Evolutionary conservation across 495 filamentous ascomycete species (phyloP), one percentile per base, ranked within the genome.

Genomic region (Rostrohypoxylon terebratum): DNA sequence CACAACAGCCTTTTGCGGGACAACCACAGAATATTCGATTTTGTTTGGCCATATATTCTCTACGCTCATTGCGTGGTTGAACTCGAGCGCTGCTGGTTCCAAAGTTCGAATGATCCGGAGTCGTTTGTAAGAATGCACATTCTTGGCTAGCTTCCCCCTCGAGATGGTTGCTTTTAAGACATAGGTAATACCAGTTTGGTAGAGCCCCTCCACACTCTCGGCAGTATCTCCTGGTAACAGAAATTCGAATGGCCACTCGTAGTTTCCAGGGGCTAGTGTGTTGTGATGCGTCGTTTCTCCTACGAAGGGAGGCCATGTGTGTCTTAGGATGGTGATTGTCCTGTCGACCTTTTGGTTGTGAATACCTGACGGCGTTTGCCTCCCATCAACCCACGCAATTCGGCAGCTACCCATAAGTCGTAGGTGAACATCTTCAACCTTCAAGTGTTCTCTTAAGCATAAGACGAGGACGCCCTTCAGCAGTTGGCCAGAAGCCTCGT

Each of bases 1-100:
- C 8, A 97, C 90, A 63, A 96, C 90, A 0, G 94, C 95, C 75
- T 96, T 97, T 60, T 91, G 93, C 2, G 96, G 94, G 7, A 94
- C 90, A 66, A 90, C 89, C 64, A 99, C 91, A 6, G 91, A 92
- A 78, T 98, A 98, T 75, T 96, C 90, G 74, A 98, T 87, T 83
- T 99, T 99, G 80, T 94, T 92, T 10, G 92, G 89, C 96, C 96
- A 99, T 62, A 96, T 88, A 75, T 97, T 97, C 78, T 97, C 92
- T 59, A 97, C 90, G n/a, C 91, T 94, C 93, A 94, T 94, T 10
- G 92, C 91, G 77, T 96, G 92, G 16, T 91, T 88, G 67, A 96
- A 85, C 77, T 97, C 95, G 64, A 96, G 84, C 31, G 92, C 90
- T 44, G 91, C 90, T 14, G 92, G 85, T 34, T 93, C 91, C 57